Evolutionary conservation across 768 basidiomycete species (phyloP), one percentile per base, ranked within the genome.

Genomic region (Phaeotremella skinneri): DNA sequence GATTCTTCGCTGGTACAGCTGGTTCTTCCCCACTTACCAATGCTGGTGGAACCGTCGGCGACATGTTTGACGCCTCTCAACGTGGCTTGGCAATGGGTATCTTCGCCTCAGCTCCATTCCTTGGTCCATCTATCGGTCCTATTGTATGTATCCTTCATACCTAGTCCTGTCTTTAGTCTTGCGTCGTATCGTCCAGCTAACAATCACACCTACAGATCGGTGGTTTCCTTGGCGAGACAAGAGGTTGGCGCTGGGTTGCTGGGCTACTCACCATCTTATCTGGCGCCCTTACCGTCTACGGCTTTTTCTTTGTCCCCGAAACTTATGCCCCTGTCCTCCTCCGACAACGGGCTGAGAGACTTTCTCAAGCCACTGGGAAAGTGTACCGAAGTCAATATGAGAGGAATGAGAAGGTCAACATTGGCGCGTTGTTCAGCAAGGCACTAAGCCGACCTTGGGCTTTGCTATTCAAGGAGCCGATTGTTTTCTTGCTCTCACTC

Each of bases 21-120:
- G 79, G 78, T 2, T 58, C 69, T 2, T 69, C 70, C 48, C 64
- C 73, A 0, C 60, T 79, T 41, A 78, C 78, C 30, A 78, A 77
- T 39, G 70, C 77, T 0, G 78, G 78, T 4, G 67, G 70, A 7
- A 61, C 69, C 49, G 70, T 76, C 27, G 55, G 66, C 20, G 77
- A 78, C 48, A 45, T 71, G 41, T 71, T 68, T 56, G 50, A 53
- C n/a, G 70, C 70, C 30, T 48, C 49, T 16, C 62, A 71, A 34
- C 5, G 70, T 49, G 70, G 67, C 5, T 26, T 59, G 13, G 67
- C 59, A 20, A 71, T 71, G 70, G 70, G 64, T 20, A 52, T 71
- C 5, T 72, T 72, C 45, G 62, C 66, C 31, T 52, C 62, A 3
- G 71, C 71, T n/a, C 71, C 71, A 2, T 70, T 73, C 51, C 30